These are phyloP conservation scores for Podila verticillata DNA, from an alignment of 192 early-diverging fungal species.

Conservation along the genomic window DNA sequence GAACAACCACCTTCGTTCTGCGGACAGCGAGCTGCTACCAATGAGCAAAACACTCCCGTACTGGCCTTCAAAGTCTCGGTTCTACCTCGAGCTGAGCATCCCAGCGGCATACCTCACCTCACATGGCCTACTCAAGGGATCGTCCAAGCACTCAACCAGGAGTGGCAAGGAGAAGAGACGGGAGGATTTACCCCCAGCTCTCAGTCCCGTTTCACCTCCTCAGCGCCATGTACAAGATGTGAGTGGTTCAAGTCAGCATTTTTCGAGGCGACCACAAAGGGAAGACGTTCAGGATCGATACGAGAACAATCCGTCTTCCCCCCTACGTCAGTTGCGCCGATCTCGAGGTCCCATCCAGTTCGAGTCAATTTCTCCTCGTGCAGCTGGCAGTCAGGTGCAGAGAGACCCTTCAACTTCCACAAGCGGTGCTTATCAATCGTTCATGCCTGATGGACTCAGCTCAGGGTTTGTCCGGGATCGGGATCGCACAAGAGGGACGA, in stretches of 20 bases:
- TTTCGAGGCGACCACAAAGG: background rate
- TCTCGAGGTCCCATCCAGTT: background rate
- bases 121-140: conserved; percentile 30
- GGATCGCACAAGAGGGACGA: background rate
- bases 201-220: background rate
- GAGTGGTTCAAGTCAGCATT: background rate
- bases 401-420: background rate
- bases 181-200: background rate
- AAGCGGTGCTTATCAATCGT: background rate
- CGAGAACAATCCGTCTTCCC: background rate
- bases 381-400: background rate
- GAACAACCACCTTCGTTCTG: conserved; percentile 16
- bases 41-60: conserved; percentile 26
- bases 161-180: conserved; percentile 1
- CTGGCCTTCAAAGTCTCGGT: conserved; percentile 38
- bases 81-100: conserved; percentile 37
- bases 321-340: background rate
- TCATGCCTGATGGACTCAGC: background rate
- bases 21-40: conserved; percentile 4
- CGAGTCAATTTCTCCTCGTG: background rate
- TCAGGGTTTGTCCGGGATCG: background rate
- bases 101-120: conserved; percentile 43
- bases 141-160: background rate
- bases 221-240: background rate
- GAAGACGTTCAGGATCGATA: background rate